These are phyloP conservation scores for Lachnellula cervina DNA, from an alignment of 2,329 filamentous ascomycete genomes.

Conservation along the genomic window DNA sequence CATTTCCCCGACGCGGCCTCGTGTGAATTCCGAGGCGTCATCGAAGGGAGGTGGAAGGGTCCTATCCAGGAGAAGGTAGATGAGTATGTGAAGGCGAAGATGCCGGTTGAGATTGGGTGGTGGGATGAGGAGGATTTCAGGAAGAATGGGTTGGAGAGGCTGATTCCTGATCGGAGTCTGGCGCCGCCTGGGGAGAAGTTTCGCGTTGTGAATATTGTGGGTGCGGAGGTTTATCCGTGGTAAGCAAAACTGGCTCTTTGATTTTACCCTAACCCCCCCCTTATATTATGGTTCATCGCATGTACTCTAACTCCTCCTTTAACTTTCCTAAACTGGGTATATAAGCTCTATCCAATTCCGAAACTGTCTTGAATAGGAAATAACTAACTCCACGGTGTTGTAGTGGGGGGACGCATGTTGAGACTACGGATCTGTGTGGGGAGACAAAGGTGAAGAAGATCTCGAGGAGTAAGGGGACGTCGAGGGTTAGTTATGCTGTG, in stretches of 20 bases:
- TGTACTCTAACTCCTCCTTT: no score
- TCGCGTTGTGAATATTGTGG: slow-evolving; percentile 64
- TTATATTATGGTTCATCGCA: no score
- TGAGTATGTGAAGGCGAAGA: slow-evolving; percentile 48
- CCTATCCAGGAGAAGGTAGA: slow-evolving; percentile 58
- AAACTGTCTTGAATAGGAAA: no score
- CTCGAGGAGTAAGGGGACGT: slow-evolving; percentile 57
- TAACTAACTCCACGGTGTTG: no score
- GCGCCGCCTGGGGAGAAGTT: slow-evolving; percentile 46
- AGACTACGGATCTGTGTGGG: slow-evolving; percentile 48
- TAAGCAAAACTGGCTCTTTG: no score
- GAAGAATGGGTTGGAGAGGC: slow-evolving; percentile 47
- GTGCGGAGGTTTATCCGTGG: slow-evolving; percentile 68
- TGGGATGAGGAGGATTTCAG: slow-evolving; percentile 62
- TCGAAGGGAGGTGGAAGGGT: slow-evolving; percentile 58
- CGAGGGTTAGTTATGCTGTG: slow-evolving; percentile 40
- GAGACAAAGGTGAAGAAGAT: slow-evolving; percentile 64
- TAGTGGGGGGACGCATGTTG: slow-evolving; percentile 70
- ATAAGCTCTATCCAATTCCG: no score
- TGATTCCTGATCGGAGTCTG: slow-evolving; percentile 45
- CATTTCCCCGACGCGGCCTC: slow-evolving; percentile 65
- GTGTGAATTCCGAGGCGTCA: slow-evolving; percentile 63
- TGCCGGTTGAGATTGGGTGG: slow-evolving; percentile 61
- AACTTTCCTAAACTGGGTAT: no score
- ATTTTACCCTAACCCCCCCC: no score